Percentiles rank a stretch among this genome's conserved stretches.
phyloP scores from a whole-genome alignment of 148 eudicot species.

The Simmondsia chinensis region DNA sequence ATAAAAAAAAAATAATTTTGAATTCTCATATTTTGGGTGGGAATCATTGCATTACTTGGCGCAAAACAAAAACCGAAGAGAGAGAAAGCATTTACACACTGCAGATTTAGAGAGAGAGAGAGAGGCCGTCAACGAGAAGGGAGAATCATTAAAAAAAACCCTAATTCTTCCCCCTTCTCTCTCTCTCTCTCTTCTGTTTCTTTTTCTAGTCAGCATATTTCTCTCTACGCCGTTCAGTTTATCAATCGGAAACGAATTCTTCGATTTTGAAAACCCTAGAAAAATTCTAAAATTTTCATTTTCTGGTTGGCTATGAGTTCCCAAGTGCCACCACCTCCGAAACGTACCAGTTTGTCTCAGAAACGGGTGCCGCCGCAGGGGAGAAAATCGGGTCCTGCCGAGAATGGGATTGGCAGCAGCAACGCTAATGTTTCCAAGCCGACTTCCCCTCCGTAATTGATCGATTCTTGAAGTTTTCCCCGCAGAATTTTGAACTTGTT shows the following conservation, averaged over 20 bases:
- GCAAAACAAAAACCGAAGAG: background rate
- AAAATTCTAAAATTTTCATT: background rate
- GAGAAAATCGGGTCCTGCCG: conserved; percentile 32
- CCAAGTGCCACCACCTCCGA: conserved; percentile 32
- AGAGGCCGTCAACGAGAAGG: background rate
- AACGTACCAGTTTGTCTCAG: conserved; percentile 37
- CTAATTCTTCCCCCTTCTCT: conserved; percentile 4
- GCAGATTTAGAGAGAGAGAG: background rate
- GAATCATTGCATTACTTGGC: conserved; percentile 3
- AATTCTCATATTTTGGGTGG: conserved; percentile 4
- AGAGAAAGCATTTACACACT: background rate
- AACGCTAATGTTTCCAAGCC: conserved; percentile 35
- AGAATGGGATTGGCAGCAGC: conserved; percentile 31
- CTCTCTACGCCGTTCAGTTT: too few relatives aligned
- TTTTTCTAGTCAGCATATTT: background rate
- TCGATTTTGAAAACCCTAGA: too few relatives aligned
- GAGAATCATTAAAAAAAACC: conserved; percentile 1
- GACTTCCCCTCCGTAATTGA: conserved; percentile 53
- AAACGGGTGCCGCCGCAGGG: conserved; percentile 27
- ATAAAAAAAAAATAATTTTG: background rate
- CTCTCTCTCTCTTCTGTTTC: background rate
- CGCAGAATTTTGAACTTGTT: background rate
- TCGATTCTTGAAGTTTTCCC: background rate
- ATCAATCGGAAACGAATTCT: too few relatives aligned
- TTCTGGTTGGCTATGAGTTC: conserved; percentile 36